Evolutionary conservation across 2,329 filamentous ascomycete genomes (phyloP).

Genomic region (Neonectria coccinea): DNA sequence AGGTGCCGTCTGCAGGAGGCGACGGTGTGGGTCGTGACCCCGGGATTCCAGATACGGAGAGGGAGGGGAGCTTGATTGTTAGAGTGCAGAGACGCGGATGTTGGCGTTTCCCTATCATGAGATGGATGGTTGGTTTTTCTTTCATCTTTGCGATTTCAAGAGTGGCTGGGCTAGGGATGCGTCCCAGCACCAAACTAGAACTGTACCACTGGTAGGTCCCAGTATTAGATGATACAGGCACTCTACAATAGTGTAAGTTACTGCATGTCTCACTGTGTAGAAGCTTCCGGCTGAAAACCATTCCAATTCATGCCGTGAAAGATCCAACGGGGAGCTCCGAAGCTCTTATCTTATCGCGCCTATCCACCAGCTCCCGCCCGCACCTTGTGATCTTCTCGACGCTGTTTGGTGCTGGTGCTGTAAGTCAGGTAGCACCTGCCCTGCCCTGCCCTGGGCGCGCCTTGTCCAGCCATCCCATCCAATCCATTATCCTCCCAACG

Average conservation of each 20-base stretch:
- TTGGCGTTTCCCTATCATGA: not conserved
- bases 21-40: slow-evolving; percentile 10
- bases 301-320: not conserved
- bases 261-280: too few relatives aligned
- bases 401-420: slow-evolving; percentile 15
- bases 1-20: slow-evolving; percentile 1
- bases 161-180: not conserved
- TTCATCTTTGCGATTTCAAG: not conserved
- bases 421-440: slow-evolving; percentile 25
- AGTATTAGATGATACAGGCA: not conserved
- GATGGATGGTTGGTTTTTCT: not conserved
- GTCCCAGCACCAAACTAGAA: not conserved
- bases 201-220: not conserved
- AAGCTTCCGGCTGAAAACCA: not conserved
- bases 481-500: not conserved
- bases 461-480: slow-evolving; percentile 16
- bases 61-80: not conserved
- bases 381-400: slow-evolving; percentile 25
- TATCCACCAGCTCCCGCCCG: slow-evolving; percentile 22
- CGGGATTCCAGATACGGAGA: slow-evolving; percentile 8
- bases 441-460: not conserved
- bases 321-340: slow-evolving; percentile 43
- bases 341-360: slow-evolving; percentile 47
- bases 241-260: too few relatives aligned
- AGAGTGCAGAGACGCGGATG: slow-evolving; percentile 12